Percentiles rank a stretch among this genome's conserved stretches.
Evolutionary conservation across 352 stramenopile species (phyloP).

Genomic region (Thraustochytrium aureum): DNA sequence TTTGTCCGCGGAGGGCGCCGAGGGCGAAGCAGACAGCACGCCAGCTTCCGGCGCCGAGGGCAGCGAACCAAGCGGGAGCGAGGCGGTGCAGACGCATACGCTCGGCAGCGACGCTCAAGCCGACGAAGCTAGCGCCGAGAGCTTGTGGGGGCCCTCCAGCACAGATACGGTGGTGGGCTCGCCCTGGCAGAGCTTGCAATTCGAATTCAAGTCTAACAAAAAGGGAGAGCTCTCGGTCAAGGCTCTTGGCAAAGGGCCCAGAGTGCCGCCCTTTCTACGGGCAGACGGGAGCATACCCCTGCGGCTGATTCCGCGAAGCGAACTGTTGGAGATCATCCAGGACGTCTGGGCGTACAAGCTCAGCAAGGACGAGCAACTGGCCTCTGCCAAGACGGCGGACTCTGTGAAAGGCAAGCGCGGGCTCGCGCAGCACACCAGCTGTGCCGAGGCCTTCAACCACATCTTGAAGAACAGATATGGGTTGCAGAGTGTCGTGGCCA

Average conservation of each 20-base stretch:
- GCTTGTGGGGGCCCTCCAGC: no score
- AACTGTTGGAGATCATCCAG: conserved; percentile 18
- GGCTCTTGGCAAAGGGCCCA: not conserved
- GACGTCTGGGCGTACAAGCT: conserved; percentile 52
- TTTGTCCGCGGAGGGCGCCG: no score
- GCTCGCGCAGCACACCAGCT: not conserved
- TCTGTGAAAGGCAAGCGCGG: not conserved
- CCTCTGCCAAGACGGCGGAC: not conserved
- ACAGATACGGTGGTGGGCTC: no score
- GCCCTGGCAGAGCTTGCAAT: not conserved
- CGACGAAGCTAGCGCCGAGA: no score
- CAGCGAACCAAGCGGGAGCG: no score
- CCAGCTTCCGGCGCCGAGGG: no score
- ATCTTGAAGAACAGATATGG: conserved; percentile 46
- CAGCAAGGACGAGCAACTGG: conserved; percentile 30
- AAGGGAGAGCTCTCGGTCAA: conserved; percentile 24
- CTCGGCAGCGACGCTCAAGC: no score
- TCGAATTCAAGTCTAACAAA: conserved; percentile 12
- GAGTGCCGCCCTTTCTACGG: conserved; percentile 20
- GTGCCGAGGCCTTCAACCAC: conserved; percentile 19
- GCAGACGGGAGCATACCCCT: conserved; percentile 1
- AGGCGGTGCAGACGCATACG: no score
- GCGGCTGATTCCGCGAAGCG: conserved; percentile 18
- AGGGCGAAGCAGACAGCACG: no score
- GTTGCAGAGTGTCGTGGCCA: conserved; percentile 10